Conservation (phyloP, 371 early-diverging fungal species). For the Apophysomyces sp. region DNA sequence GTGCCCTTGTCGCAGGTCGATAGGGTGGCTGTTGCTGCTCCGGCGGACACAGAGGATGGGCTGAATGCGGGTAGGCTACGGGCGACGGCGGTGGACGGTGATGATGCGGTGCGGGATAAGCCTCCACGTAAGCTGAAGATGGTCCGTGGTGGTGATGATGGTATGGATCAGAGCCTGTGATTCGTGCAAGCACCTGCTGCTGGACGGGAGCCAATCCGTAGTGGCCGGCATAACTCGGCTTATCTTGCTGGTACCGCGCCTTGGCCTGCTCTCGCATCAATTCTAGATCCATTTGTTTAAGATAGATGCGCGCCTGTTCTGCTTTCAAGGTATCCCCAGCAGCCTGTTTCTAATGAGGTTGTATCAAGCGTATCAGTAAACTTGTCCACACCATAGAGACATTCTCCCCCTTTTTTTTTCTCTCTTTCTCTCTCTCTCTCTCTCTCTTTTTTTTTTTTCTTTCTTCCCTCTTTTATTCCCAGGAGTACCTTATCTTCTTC, state of each 20-base stretch:
- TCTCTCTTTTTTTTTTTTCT: neutral
- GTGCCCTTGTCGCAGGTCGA: neutral
- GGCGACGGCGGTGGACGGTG: slow-evolving; percentile 23
- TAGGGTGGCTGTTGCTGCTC: neutral
- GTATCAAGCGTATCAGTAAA: neutral
- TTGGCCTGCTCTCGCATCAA: slow-evolving; percentile 31
- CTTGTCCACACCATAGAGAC: neutral
- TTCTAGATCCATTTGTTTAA: slow-evolving; percentile 41
- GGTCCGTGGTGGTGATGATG: slow-evolving; percentile 5
- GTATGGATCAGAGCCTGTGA: slow-evolving; percentile 8
- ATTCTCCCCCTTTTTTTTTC: neutral
- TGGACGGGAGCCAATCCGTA: slow-evolving; percentile 34
- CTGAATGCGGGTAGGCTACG: slow-evolving; percentile 34
- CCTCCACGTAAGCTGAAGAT: slow-evolving; percentile 1
- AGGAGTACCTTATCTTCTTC: slow-evolving; percentile 57
- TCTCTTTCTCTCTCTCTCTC: neutral
- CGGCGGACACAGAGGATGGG: slow-evolving; percentile 37
- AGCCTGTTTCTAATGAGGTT: slow-evolving; percentile 36
- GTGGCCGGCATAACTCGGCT: slow-evolving; percentile 8
- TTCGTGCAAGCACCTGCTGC: slow-evolving; percentile 36
- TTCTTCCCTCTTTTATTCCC: no score
- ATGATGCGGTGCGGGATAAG: neutral
- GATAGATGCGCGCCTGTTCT: slow-evolving; percentile 38
- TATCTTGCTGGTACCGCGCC: slow-evolving; percentile 10
- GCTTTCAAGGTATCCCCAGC: slow-evolving; percentile 37